Base-by-base conservation (phyloP, 2,329 filamentous ascomycete species). In the Uncinocarpus reesii region DNA sequence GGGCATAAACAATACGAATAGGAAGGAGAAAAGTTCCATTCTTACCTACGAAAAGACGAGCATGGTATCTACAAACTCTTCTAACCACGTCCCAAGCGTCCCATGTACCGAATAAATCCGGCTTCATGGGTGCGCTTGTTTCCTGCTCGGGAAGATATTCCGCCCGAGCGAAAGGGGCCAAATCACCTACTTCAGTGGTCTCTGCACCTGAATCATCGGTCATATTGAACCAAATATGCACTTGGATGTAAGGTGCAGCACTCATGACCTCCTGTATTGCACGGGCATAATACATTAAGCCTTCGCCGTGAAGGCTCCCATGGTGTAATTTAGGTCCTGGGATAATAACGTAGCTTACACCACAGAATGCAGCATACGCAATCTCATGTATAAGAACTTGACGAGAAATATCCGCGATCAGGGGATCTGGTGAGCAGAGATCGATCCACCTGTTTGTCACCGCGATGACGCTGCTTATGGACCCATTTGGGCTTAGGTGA, bases 281-380 rank as follows among this genome's bases (percentile, higher is more conserved):
- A 47, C 89, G 81, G 28, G 86, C 85, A 71, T 88, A 98, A 59
- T 88, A 86, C 0, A 82, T 68, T 60, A 73, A 77, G 13, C 75
- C 73, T 47, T 71, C 67, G 1, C 66, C 65, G 52, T 68, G 60
- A 42, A 65, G 55, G 35, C 72, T 74, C 49, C 75, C 74, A 49
- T 78, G 73, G 55, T 83, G 78, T 11, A 79, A 69, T 54, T 77
- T 77, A 2, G 92, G 92, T 0, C 88, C 88, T 1, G 83, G 81
- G 24, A 98, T 73, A 43, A 96, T 72, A 50, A 96, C 75, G 65
- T 84, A 93, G 48, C 81, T 80, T 41, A 92, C 77, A 29, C 93
- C 93, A 60, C 88, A 95, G 68, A 96, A 98, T 53, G 87, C 89
- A 54, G 93, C 92, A 68, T 95, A 98, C 42, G 87, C 85, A 41